phyloP scores from a whole-genome alignment of 495 filamentous ascomycete genomes.

The Glonium stellatum region DNA sequence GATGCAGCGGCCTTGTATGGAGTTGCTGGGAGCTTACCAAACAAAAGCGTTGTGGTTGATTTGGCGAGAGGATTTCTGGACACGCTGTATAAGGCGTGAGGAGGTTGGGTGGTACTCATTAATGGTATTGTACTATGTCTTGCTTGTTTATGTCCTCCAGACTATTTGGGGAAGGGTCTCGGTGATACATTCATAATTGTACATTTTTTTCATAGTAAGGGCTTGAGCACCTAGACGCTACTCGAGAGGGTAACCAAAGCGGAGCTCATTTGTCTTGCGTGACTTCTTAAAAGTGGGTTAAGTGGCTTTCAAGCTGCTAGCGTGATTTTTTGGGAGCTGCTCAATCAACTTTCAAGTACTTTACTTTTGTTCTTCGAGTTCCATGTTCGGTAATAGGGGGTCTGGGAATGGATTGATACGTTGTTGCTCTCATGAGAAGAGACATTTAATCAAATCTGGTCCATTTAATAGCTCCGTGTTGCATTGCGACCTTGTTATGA shows the following conservation, averaged over 20 bases:
- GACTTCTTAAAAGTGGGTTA: too few species aligned
- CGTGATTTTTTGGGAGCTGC: too few species aligned
- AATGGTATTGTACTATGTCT: neutral
- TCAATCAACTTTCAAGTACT: too few species aligned
- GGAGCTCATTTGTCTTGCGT: too few species aligned
- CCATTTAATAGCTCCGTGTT: neutral
- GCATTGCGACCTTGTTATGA: conserved; percentile 3
- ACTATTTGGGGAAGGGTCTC: too few species aligned
- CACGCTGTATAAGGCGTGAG: conserved; percentile 86
- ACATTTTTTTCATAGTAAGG: too few species aligned
- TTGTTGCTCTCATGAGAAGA: neutral
- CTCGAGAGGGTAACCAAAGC: too few species aligned
- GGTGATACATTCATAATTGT: too few species aligned
- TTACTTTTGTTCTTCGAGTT: too few species aligned
- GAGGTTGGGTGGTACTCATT: neutral
- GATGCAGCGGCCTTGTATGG: conserved; percentile 90
- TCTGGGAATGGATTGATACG: neutral
- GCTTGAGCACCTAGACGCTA: too few species aligned
- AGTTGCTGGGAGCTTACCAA: conserved; percentile 87
- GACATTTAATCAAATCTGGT: neutral
- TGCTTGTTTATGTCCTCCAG: neutral
- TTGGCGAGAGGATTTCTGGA: conserved; percentile 89
- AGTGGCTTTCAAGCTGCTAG: too few species aligned
- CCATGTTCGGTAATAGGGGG: too few species aligned
- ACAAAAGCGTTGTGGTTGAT: conserved; percentile 89